These are phyloP conservation scores for Pyropia haitanensis DNA, from an alignment of 23 red algal genomes.

Conservation along the genomic window DNA sequence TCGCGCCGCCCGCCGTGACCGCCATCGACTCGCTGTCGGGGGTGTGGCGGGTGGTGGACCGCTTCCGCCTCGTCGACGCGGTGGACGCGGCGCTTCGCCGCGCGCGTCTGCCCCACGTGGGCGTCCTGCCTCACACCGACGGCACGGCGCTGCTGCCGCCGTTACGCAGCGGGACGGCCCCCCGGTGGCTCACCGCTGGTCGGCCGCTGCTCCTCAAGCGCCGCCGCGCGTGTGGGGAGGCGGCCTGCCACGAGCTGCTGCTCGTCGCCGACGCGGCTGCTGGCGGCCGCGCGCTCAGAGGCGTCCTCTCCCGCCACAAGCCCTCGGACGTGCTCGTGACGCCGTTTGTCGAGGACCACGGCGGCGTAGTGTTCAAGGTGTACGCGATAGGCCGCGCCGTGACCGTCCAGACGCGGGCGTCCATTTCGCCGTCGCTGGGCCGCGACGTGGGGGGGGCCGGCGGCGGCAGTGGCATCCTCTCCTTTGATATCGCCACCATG, in stretches of 20 bases:
- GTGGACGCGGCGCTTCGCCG: constrained; percentile 11
- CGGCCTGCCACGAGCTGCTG: constrained; percentile 3
- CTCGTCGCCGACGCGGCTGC: constrained; percentile 3
- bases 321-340: no score
- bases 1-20: background rate
- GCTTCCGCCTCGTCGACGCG: constrained; percentile 5
- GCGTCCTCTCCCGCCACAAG: no score
- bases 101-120: no score
- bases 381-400: constrained; percentile 34
- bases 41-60: constrained; percentile 27
- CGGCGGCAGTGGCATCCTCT: background rate
- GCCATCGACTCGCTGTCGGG: constrained; percentile 11
- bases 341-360: constrained; percentile 23
- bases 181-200: background rate
- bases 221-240: constrained; percentile 8
- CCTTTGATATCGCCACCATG: constrained; percentile 10
- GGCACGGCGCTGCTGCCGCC: no score
- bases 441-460: background rate
- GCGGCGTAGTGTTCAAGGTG: constrained; percentile 41
- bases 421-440: background rate
- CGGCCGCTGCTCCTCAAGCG: constrained; percentile 8
- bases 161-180: no score
- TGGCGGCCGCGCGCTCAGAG: no score
- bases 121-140: no score
- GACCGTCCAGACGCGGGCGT: constrained; percentile 9